Evolutionary conservation across 257 asterid species (phyloP).

Genomic region (Solanum pennellii): DNA sequence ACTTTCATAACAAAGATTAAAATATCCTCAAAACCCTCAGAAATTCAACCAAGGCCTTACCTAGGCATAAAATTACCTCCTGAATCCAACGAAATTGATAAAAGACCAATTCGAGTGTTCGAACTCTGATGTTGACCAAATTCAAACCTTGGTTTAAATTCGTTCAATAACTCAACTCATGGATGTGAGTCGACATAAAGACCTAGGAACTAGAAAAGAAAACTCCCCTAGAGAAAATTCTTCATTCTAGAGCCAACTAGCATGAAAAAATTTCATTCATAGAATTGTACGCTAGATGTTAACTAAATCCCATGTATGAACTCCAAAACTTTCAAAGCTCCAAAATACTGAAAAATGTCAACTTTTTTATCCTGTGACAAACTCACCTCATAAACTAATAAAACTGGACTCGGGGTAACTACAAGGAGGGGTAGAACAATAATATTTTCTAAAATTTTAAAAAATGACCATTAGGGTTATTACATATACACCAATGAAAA

Average conservation of each 20-base stretch:
- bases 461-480: no score
- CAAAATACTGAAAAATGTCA: no score
- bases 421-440: neutral
- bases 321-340: no score
- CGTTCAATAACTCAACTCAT: neutral
- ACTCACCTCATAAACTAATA: neutral
- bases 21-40: neutral
- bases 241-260: no score
- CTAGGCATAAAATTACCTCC: neutral
- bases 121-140: neutral
- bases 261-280: no score
- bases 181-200: neutral
- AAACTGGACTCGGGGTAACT: neutral
- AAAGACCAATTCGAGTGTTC: neutral
- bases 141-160: neutral
- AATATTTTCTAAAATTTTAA: no score
- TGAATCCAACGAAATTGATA: neutral
- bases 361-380: no score
- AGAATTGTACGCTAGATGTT: no score
- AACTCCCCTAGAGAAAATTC: no score
- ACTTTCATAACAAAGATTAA: neutral
- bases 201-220: neutral
- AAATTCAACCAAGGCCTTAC: neutral
- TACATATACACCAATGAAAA: neutral
- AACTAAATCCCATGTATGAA: no score